phyloP scores from a whole-genome alignment of 345 rosid species.

The Cardamine resedifolia region DNA sequence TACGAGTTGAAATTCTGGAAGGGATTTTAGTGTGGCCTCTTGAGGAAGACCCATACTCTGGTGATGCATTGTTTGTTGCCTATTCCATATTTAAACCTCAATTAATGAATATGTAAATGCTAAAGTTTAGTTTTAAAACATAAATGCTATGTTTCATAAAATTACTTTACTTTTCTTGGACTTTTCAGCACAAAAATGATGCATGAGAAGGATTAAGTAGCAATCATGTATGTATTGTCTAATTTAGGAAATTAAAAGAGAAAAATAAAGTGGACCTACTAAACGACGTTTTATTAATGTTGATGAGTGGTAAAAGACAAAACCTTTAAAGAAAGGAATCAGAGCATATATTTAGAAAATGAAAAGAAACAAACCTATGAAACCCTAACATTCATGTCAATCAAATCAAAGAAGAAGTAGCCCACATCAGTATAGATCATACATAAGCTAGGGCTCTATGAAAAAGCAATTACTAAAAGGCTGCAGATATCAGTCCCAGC shows the following conservation, averaged over 20 bases:
- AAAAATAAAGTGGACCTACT: slow-evolving; percentile 26
- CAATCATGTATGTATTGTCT: slow-evolving; percentile 29
- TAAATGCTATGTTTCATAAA: neutral
- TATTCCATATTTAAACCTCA: slow-evolving; percentile 16
- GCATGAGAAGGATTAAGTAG: slow-evolving; percentile 3
- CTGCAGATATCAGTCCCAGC: slow-evolving; percentile 31
- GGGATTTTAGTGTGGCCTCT: slow-evolving; percentile 54
- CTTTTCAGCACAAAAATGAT: slow-evolving; percentile 15
- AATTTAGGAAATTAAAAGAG: slow-evolving; percentile 16
- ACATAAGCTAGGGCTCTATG: slow-evolving; percentile 30
- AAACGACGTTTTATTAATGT: slow-evolving; percentile 20
- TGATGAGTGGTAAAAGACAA: slow-evolving; percentile 41
- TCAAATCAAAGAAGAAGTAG: slow-evolving; percentile 46
- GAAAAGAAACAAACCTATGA: slow-evolving; percentile 41
- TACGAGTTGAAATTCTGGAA: slow-evolving; percentile 43
- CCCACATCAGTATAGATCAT: slow-evolving; percentile 31
- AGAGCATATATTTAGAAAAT: slow-evolving; percentile 40
- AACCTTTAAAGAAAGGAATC: slow-evolving; percentile 29
- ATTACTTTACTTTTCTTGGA: neutral
- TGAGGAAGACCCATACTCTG: slow-evolving; percentile 70
- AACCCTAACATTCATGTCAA: slow-evolving; percentile 48
- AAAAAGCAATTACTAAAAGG: slow-evolving; percentile 18
- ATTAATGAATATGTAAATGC: neutral
- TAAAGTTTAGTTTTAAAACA: neutral
- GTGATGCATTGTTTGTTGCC: slow-evolving; percentile 45